Percentiles rank a stretch among this genome's conserved stretches.
These are phyloP conservation scores for Tricharina praecox DNA, from an alignment of 495 filamentous ascomycete genomes.

Conservation along the genomic window DNA sequence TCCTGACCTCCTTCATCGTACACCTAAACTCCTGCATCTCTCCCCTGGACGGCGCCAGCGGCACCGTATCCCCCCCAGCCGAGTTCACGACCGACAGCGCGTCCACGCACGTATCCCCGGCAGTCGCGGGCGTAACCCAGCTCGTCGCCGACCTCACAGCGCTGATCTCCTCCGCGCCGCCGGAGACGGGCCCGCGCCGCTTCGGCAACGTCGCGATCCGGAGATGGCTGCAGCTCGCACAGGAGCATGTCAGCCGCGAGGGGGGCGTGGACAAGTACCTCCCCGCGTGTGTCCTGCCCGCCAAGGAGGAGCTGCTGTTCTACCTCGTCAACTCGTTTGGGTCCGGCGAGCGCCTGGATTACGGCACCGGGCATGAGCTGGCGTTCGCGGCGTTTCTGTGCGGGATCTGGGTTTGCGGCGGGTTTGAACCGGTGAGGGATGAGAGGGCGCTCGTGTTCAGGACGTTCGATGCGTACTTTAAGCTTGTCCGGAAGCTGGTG, in stretches of 20 bases:
- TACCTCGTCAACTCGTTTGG: slow-evolving; percentile 85
- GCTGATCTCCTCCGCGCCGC: slow-evolving; percentile 62
- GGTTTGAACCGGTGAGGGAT: slow-evolving; percentile 39
- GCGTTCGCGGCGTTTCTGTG: slow-evolving; percentile 86
- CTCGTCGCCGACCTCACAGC: slow-evolving; percentile 47
- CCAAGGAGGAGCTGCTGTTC: slow-evolving; percentile 48
- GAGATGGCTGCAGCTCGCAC: slow-evolving; percentile 55
- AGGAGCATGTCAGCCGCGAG: slow-evolving; percentile 12
- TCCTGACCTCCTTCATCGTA: slow-evolving; percentile 70
- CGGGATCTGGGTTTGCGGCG: slow-evolving; percentile 75
- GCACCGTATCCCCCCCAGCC: slow-evolving; percentile 32
- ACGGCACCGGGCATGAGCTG: slow-evolving; percentile 89
- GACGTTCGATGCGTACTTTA: slow-evolving; percentile 39
- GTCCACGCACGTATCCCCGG: slow-evolving; percentile 13
- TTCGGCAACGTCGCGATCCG: slow-evolving; percentile 88
- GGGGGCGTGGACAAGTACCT: slow-evolving; percentile 45
- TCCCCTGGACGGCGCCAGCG: slow-evolving; percentile 35
- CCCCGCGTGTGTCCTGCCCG: slow-evolving; percentile 15
- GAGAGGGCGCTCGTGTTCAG: slow-evolving; percentile 21
- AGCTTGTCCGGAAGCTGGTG: slow-evolving; percentile 68
- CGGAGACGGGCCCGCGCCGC: slow-evolving; percentile 64
- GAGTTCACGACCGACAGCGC: slow-evolving; percentile 25
- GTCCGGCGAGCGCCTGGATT: slow-evolving; percentile 75
- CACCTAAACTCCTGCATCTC: slow-evolving; percentile 83
- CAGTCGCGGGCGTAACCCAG: slow-evolving; percentile 31